Evolutionary conservation across 768 basidiomycete genomes (phyloP), one percentile per base, ranked within the genome.

Genomic region (Pholiota conissans): DNA sequence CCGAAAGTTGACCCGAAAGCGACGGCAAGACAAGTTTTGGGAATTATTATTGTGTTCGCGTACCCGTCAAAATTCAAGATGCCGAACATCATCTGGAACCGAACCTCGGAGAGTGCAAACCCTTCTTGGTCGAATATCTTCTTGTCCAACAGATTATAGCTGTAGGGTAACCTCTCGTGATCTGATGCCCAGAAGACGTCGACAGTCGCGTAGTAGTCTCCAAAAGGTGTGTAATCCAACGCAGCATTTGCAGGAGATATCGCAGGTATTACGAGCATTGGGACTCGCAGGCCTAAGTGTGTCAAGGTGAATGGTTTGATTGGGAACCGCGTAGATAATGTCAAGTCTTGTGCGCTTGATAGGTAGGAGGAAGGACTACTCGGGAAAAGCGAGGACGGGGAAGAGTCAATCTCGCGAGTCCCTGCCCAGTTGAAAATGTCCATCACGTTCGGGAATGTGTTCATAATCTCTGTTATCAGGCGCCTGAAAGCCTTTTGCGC

Each of bases 391-490:
- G 52, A 53, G 3, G 52, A 53, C 13, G 26, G 16, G 40, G 18
- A n/a, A 3, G 52, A 39, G 26, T 24, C 7, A n/a, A 8, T 18
- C 20, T n/a, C 20, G 37, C 37, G n/a, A n/a, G n/a, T 14, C 16
- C 37, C 37, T 14, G 35, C 35, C 37, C 52, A 45, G 20, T 53
- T 53, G 13, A 53, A 53, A 27, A 53, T 39, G 16, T 53, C 52
- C 52, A 18, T 9, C 22, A 28, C 40, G 39, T 16, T 2, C 7
- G 37, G 39, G 29, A 29, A 28, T 14, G 3, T 37, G n/a, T 16
- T 8, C 37, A 53, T 27, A 29, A 53, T 53, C 26, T 37, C 52
- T 20, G 40, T 39, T 5, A 53, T 20, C 1, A 53, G 39, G 9
- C 52, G 52, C 24, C 40, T 40, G 40, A 53, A 53, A 3, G 52